phyloP scores from a whole-genome alignment of 1,139 yeast genomes.

The Taiozyma sp. region DNA sequence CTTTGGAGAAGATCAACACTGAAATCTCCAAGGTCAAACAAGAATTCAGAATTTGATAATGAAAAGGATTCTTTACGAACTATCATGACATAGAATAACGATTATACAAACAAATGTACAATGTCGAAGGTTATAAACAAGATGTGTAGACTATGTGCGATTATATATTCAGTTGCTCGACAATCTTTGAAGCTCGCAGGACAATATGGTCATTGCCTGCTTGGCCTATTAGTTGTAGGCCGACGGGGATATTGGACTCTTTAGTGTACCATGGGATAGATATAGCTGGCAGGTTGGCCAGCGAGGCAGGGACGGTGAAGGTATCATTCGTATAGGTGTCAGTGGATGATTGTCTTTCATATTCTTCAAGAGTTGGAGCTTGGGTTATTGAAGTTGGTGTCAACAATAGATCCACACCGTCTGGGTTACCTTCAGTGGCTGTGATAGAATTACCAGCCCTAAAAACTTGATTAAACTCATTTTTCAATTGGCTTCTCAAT shows the following conservation, averaged over 20 bases:
- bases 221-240: constrained; percentile 82
- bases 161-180: constrained; percentile 5
- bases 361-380: constrained; percentile 51
- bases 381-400: constrained; percentile 67
- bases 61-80: background rate
- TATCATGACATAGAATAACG: background rate
- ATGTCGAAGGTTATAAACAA: background rate
- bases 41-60: constrained; percentile 1
- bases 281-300: constrained; percentile 88
- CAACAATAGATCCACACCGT: constrained; percentile 64
- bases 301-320: constrained; percentile 83
- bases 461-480: constrained; percentile 67
- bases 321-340: constrained; percentile 76
- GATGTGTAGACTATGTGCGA: background rate
- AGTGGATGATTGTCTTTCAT: constrained; percentile 42
- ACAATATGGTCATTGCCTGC: constrained; percentile 74
- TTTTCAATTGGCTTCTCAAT: constrained; percentile 53
- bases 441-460: constrained; percentile 42
- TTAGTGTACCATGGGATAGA: constrained; percentile 54
- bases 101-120: background rate
- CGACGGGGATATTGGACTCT: constrained; percentile 40
- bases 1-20: constrained; percentile 24
- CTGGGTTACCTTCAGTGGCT: constrained; percentile 13
- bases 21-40: constrained; percentile 12
- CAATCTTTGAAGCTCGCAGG: constrained; percentile 33